Evolutionary conservation across 148 eudicot species (phyloP), one percentile per base, ranked within the genome.

Genomic region (Chenopodium suecicum): DNA sequence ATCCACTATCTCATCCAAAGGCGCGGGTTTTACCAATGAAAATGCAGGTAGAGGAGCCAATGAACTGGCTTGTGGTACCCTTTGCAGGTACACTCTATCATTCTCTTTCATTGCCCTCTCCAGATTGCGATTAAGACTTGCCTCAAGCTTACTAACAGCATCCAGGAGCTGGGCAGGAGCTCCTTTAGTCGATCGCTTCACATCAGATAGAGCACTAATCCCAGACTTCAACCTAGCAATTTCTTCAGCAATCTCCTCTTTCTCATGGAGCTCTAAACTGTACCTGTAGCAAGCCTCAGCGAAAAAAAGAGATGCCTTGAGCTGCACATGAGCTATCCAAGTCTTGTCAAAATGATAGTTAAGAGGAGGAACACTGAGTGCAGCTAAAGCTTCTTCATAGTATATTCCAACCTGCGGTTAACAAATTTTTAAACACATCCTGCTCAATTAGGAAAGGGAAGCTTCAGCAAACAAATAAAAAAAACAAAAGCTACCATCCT

Each of bases 241-340:
- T 88, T 96, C 99, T 84, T 96, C 94, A 46, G 94, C 99, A 79
- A 94, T 96, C 85, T 96, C 99, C 86, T 96, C 99, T 89, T 96
- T 96, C 78, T 90, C 95, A 73, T 96, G 99, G 75, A 96, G 91
- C 89, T 96, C 99, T 78, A 96, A 85, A 85, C 97, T 82, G 83
- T 85, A 92, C 82, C 99, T 88, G 84, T 90, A 96, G 89, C 99
- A 94, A 82, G 99, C 98, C 90, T 96, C 99, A 23, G 95, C 97
- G 86, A 89, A 90, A 86, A 94, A 94, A 71, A 96, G 87, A 79
- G 94, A 92, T 62, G 97, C 92, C 89, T 96, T 96, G 50, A 94
- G 83, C 84, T 96, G 99, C 83, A 96, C 92, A 90, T 96, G 99
- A 78, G 93, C 89, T 70, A 91, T 76, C 99, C 99, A 96, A 46